A percentile compares a stretch with the other conserved stretches of the same genome.
Conservation (phyloP, 768 basidiomycete species). For the Dioszegia aurantiaca region DNA sequence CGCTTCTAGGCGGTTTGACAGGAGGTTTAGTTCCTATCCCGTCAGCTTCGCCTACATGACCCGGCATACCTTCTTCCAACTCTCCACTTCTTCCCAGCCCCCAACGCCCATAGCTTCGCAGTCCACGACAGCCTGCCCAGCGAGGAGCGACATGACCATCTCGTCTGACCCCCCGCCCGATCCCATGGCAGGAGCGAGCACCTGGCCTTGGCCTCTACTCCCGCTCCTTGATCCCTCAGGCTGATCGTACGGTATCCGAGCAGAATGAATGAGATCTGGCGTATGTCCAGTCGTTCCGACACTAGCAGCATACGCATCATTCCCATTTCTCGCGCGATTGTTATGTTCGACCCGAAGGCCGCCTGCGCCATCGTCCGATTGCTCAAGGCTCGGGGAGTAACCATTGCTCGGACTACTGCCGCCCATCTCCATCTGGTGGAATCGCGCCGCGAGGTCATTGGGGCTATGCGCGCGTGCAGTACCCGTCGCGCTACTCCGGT, state of each 20-base stretch:
- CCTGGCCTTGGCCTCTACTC: slow-evolving; percentile 8
- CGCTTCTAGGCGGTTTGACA: slow-evolving; percentile 42
- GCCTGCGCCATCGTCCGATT: background rate
- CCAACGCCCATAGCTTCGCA: slow-evolving; percentile 76
- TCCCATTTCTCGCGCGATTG: background rate
- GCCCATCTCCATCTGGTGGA: slow-evolving; percentile 7
- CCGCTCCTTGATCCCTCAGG: background rate
- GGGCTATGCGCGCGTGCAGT: slow-evolving; percentile 12
- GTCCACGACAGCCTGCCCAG: slow-evolving; percentile 92
- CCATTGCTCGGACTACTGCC: too few species aligned
- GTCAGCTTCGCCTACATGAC: background rate
- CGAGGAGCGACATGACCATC: slow-evolving; percentile 80
- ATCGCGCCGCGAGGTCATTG: slow-evolving; percentile 9
- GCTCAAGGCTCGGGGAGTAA: background rate
- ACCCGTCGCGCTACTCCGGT: slow-evolving; percentile 10
- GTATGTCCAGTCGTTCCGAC: slow-evolving; percentile 16
- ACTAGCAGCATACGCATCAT: slow-evolving; percentile 8
- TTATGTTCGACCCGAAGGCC: background rate
- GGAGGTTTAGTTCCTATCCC: slow-evolving; percentile 44
- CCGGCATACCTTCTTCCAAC: slow-evolving; percentile 63
- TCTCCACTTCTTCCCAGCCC: slow-evolving; percentile 68
- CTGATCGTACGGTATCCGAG: slow-evolving; percentile 7
- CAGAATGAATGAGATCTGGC: background rate
- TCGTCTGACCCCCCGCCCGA: slow-evolving; percentile 59
- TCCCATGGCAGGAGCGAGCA: slow-evolving; percentile 10